These are phyloP conservation scores for Stygiomarasmius scandens DNA, from an alignment of 1,284 basidiomycete genomes.

Conservation along the genomic window DNA sequence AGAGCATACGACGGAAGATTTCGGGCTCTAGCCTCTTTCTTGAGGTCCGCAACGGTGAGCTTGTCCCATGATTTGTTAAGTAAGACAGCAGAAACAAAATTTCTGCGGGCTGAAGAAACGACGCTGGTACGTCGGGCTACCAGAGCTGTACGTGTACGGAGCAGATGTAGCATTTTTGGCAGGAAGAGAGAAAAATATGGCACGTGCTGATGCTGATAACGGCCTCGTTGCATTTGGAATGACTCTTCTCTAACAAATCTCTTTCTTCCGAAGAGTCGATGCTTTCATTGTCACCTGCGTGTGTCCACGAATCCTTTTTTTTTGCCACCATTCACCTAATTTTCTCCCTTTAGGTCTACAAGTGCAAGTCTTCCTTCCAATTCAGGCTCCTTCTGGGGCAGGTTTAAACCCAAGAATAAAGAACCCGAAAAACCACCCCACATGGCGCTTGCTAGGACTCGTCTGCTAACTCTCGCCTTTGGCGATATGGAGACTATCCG, in stretches of 20 bases:
- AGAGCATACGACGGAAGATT: conserved; percentile 63
- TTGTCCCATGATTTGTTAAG: conserved; percentile 67
- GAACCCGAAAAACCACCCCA: conserved; percentile 54
- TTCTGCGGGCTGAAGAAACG: conserved; percentile 24
- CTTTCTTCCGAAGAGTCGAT: conserved; percentile 22
- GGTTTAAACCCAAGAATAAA: conserved; percentile 68
- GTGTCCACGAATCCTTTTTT: conserved; percentile 39
- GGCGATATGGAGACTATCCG: conserved; percentile 82
- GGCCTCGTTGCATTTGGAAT: conserved; percentile 18
- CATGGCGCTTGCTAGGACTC: conserved; percentile 68
- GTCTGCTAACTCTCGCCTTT: conserved; percentile 78
- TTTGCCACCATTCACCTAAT: not conserved
- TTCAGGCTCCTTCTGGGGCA: conserved; percentile 63
- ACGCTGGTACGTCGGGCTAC: not conserved
- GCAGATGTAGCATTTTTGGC: conserved; percentile 24
- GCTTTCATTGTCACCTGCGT: conserved; percentile 58
- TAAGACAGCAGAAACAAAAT: conserved; percentile 69
- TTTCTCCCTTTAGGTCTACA: conserved; percentile 57
- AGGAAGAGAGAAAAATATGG: not conserved
- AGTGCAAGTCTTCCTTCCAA: conserved; percentile 64
- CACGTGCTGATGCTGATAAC: conserved; percentile 21
- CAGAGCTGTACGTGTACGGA: conserved; percentile 18
- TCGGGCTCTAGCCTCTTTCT: conserved; percentile 64
- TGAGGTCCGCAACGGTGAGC: conserved; percentile 62
- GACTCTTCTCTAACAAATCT: conserved; percentile 22